Evolutionary conservation across 2,329 filamentous ascomycete genomes (phyloP), one percentile per base, ranked within the genome.

Genomic region (Xylaria arbuscula): DNA sequence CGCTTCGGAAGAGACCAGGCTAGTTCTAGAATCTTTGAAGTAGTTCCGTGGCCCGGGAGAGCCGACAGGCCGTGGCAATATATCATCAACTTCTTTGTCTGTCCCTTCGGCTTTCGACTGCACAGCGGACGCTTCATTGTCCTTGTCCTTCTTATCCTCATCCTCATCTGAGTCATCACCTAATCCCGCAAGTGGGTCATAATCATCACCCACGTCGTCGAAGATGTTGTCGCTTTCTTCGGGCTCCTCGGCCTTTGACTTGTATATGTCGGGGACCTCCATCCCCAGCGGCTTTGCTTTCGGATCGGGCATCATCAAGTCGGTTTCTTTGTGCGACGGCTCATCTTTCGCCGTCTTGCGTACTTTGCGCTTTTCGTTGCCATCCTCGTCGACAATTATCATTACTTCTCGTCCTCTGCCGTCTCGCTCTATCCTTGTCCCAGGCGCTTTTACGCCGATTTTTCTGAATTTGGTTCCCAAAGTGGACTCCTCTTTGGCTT

Each of bases 361-460:
- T 38, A 90, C 84, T 75, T 90, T 91, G 64, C 88, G 83, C 78
- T 89, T 90, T 78, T 90, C 89, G 71, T 89, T 86, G 0, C 89
- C 89, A 75, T 91, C 85, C 70, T 90, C 88, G 72, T 91, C 89
- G 19, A 90, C 82, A 15, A 90, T 88, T 57, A 91, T 90, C 68
- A 91, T 80, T 11, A 91, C 86, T 72, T 91, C 88, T 56, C 88
- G 82, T 0, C 89, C 89, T 72, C 85, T 89, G 66, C 81, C 83
- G 74, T 91, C 89, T 19, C 81, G 81, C 76, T 91, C 89, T 73
- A 90, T 88, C 66, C 88, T 84, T 8, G 86, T 86, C 6, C 85
- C 86, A 0, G 86, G 82, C 34, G 82, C 82, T 72, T 84, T 85
- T 9, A 81, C 82, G 1, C 88, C 88, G 62, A 92, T 89, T 79